Percentiles rank a stretch among this genome's conserved stretches.
Conservation (phyloP, 768 basidiomycete species). For the Naganishia vishniacii region DNA sequence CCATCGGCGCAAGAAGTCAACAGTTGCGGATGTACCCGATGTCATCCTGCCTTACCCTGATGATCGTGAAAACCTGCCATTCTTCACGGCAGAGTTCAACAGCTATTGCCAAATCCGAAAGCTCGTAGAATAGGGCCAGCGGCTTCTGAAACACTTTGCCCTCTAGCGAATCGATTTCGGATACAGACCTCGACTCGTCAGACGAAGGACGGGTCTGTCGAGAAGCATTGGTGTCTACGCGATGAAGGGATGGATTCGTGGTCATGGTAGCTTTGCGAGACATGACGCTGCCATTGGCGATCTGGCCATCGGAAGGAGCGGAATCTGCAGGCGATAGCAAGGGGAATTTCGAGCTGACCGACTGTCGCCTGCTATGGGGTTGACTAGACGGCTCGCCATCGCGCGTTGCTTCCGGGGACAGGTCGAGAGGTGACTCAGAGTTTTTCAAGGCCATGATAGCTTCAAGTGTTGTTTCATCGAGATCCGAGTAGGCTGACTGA, state of each 20-base stretch:
- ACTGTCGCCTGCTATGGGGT: neutral
- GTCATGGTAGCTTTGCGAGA: neutral
- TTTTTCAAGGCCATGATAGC: slow-evolving; percentile 14
- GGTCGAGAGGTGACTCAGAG: neutral
- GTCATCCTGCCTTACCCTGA: slow-evolving; percentile 58
- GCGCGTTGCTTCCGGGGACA: neutral
- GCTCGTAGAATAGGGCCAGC: slow-evolving; percentile 23
- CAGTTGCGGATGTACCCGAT: neutral
- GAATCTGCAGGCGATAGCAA: neutral
- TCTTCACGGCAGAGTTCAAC: slow-evolving; percentile 77
- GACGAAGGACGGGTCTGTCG: slow-evolving; percentile 22
- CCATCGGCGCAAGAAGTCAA: slow-evolving; percentile 26
- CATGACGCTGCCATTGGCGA: neutral
- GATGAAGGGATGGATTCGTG: slow-evolving; percentile 16
- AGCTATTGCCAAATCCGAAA: slow-evolving; percentile 57
- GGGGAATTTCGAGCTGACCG: neutral
- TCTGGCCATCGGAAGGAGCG: neutral
- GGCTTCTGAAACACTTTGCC: slow-evolving; percentile 23
- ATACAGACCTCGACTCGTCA: slow-evolving; percentile 24
- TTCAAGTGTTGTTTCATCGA: slow-evolving; percentile 29
- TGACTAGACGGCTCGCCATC: neutral
- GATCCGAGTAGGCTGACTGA: slow-evolving; percentile 21
- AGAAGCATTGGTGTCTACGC: slow-evolving; percentile 17
- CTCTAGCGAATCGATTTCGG: slow-evolving; percentile 25
- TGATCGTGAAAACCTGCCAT: slow-evolving; percentile 63